Evolutionary conservation across 208 protist genomes (phyloP), one percentile per base, ranked within the genome.

Genomic region (Acanthamoeba sp.): DNA sequence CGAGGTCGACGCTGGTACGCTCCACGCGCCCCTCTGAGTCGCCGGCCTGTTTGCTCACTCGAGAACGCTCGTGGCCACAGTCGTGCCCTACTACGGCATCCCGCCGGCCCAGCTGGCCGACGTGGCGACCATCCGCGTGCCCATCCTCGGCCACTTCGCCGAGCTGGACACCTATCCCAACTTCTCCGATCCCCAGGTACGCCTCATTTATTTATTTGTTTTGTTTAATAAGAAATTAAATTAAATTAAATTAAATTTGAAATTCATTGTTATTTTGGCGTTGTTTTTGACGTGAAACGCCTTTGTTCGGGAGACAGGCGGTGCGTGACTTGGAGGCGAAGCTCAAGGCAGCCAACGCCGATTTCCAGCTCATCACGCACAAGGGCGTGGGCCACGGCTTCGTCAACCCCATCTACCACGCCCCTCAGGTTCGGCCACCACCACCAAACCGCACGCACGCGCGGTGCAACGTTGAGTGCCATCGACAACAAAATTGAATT

Each of bases 181-280:
- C 18, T 92, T 92, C 59, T 76, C 87, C 16, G 87, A 92, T 76
- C 87, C 87, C 24, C 24, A 42, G 78, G 78, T 87, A 36, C n/a
- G 27, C 29, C 27, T 73, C 6, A 48, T 59, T 59, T 59, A 24
- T 59, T 22, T 59, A 24, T 59, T 59, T 59, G 2, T 59, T 59
- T 16, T 59, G 9, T 27, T 27, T 16, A 24, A 59, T 18, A 55
- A 55, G 48, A 55, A 55, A 55, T 20, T 16, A 55, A 16, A 55
- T n/a, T n/a, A n/a, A n/a, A n/a, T n/a, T n/a, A n/a, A n/a, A n/a
- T n/a, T n/a, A n/a, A n/a, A n/a, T n/a, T n/a, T n/a, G n/a, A n/a
- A n/a, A n/a, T n/a, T n/a, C n/a, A n/a, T n/a, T n/a, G n/a, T n/a
- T n/a, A n/a, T n/a, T n/a, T n/a, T n/a, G n/a, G n/a, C n/a, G n/a